A percentile compares a stretch with the other conserved stretches of the same genome.
These are phyloP conservation scores for Eustoma russellianum DNA, from an alignment of 257 asterid species.

Conservation along the genomic window DNA sequence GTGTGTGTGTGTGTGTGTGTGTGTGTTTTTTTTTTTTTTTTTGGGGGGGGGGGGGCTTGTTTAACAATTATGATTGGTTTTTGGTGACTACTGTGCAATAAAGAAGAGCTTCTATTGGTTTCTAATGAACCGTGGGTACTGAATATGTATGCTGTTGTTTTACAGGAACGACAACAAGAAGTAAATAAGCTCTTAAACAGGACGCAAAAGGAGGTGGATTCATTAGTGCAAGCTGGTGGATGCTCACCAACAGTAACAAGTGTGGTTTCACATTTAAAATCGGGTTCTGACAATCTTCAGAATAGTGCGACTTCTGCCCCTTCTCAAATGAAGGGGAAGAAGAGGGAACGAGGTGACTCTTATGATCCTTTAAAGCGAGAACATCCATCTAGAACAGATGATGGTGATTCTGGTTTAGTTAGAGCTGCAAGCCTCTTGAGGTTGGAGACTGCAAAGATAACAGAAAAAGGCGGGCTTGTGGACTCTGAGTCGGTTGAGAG, in stretches of 20 bases:
- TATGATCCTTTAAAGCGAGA: conserved; percentile 62
- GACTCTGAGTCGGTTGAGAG: conserved; percentile 78
- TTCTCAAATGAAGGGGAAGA: conserved; percentile 67
- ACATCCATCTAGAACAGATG: conserved; percentile 51
- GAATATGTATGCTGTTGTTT: conserved; percentile 3
- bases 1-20: no score
- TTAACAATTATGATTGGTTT: background rate
- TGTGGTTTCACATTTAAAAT: conserved; percentile 52
- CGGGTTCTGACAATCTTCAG: conserved; percentile 51
- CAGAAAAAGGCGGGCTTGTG: conserved; percentile 62
- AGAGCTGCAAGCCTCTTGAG: conserved; percentile 44
- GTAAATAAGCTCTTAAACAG: conserved; percentile 53
- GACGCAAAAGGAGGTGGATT: conserved; percentile 66
- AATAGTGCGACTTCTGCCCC: conserved; percentile 45
- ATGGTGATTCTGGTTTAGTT: conserved; percentile 29
- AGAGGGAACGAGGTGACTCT: conserved; percentile 78
- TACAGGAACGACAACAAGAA: conserved; percentile 77
- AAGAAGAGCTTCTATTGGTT: no score
- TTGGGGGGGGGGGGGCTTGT: no score
- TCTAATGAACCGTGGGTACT: no score
- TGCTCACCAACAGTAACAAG: conserved; percentile 70
- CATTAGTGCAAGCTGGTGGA: conserved; percentile 52
- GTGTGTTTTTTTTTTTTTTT: no score
- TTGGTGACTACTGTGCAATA: background rate
- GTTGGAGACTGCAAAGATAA: conserved; percentile 57